Evolutionary conservation across 1,284 basidiomycete genomes (phyloP).

Genomic region (Ceratobasidium sp.): DNA sequence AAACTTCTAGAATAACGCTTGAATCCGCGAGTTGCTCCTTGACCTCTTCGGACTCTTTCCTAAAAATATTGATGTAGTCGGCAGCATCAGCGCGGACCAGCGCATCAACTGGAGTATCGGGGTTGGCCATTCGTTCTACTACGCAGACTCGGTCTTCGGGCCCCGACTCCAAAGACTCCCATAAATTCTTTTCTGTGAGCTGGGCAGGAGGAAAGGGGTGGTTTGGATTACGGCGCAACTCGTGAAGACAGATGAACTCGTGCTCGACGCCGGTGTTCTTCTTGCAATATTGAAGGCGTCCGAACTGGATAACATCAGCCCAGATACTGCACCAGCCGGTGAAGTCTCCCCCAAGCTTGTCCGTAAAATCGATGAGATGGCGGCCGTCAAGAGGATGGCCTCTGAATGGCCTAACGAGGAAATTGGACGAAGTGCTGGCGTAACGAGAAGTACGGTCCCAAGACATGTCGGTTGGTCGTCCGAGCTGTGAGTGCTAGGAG

Average conservation of each 20-base stretch:
- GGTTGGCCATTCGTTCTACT: slow-evolving; percentile 13
- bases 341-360: not conserved
- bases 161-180: not conserved
- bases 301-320: slow-evolving; percentile 1
- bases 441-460: not conserved
- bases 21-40: not conserved
- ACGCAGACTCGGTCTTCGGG: not conserved
- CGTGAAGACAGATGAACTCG: not conserved
- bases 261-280: not conserved
- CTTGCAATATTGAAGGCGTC: not conserved
- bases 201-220: too few relatives aligned
- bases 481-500: not conserved
- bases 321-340: not conserved
- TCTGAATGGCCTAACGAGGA: not conserved
- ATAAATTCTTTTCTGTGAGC: not conserved
- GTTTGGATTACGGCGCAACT: not conserved
- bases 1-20: not conserved
- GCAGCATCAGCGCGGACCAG: not conserved
- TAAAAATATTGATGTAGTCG: slow-evolving; percentile 20
- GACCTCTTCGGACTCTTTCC: not conserved
- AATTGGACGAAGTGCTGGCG: not conserved
- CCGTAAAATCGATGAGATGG: not conserved
- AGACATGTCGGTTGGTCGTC: not conserved
- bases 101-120: slow-evolving; percentile 7
- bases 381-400: not conserved